Base-by-base conservation (phyloP, 768 basidiomycete genomes). In the Grammothele lineata region DNA sequence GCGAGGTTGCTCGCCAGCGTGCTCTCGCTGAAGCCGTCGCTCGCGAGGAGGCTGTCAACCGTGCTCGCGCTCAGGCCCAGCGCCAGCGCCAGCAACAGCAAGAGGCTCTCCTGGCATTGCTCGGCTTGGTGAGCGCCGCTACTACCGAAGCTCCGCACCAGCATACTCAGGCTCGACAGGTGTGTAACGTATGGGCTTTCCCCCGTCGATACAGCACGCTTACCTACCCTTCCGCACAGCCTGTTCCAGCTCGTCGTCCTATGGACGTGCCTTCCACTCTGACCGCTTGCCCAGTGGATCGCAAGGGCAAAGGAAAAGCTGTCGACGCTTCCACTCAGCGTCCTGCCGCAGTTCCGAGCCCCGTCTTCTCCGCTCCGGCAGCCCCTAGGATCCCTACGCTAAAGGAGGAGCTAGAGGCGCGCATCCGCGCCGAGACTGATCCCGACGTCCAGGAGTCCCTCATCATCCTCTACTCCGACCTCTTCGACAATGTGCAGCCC, bases 271-370 rank as follows among this genome's bases (percentile, higher is more conserved):
- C 40, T 6, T n/a, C n/a, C 8, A n/a, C 8, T 8, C 34, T 12
- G 5, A 36, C 5, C 18, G 36, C 1, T 11, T 8, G 21, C 12
- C 43, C 60, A 5, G 43, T 43, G 6, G 55, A 47, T 14, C 34
- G 27, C 36, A 53, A 55, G 43, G 59, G 51, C 35, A 59, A 59
- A 50, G 58, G 58, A 15, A 62, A 57, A 40, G 56, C 55, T 7
- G 36, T 48, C 32, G 43, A 57, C 35, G n/a, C 51, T 36, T 26
- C 48, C 26, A 14, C 7, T 21, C 35, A 14, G 14, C 18, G 35
- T 36, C 35, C 6, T 14, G 3, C 32, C 17, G 26, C 21, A 11
- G 25, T 25, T n/a, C 17, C 19, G 3, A n/a, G 41, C 14, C 19
- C 30, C 6, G n/a, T 34, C 27, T 21, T 36, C 7, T 2, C 40